Base-by-base conservation (phyloP, 2,329 filamentous ascomycete species). In the Exserohilum rostratum region DNA sequence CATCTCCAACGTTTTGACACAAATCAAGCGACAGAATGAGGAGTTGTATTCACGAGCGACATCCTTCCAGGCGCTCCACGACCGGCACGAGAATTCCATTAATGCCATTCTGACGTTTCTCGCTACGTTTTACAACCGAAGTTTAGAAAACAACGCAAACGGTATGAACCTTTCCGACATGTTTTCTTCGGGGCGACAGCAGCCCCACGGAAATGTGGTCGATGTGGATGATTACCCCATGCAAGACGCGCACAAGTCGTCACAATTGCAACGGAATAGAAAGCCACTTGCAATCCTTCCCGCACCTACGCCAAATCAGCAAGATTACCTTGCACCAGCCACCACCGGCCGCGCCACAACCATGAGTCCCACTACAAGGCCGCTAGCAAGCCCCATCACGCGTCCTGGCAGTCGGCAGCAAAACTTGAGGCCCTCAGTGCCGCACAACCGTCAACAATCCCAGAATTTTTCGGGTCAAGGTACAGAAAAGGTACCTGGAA, bases 71-170 rank as follows among this genome's bases (percentile, higher is more conserved):
- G 90, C 86, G 55, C 87, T 96, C 71, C 93, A 98, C 70, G 92
- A 93, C 65, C 88, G 95, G n/a, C 95, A 99, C 69, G 95, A 99
- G 72, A 96, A 93, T 72, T 97, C 93, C 0, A 98, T 99, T 76
- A 98, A 97, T 70, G 93, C 93, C n/a, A 98, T 99, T 58, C 83
- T 99, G 37, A 96, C 93, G 45, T 98, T 99, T 75, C 83, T 99
- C 17, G 95, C 93, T 40, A 98, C 96, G 11, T 93, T 99, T 37
- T 99, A 98, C 77, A 90, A 96, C 60, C 89, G 96, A 69, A 96
- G 91, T 60, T 79, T 99, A 45, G 93, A 97, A 71, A 91, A 93
- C 31, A 89, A 93, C 65, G 87, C 85, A 15, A 82, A 85, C 1
- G 82, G 85, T 1, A 86, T 90, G 69, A 93, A 90, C 68, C 84